Base-by-base conservation (phyloP, 1,139 yeast species). In the Candida sojae region DNA sequence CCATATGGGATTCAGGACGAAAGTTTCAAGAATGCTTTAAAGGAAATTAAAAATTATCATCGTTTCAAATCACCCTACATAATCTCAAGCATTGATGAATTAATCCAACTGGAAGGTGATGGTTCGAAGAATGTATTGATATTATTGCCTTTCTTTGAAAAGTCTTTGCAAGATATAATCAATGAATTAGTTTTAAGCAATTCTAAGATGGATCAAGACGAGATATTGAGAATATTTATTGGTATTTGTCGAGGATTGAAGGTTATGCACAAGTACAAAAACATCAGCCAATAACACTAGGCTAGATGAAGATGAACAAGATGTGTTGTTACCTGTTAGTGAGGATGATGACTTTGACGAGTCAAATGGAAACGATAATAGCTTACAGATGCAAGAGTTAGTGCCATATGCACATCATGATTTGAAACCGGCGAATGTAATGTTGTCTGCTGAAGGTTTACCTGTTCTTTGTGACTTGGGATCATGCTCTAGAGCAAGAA, bases 381-480 rank as follows among this genome's bases (percentile, higher is more conserved):
- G 21, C 37, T 49, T 2, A 75, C 85, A 2, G 88, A 60, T 86
- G 51, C 77, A 76, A 42, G 87, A 83, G 49, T 67, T 81, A 38
- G 73, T 79, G 2, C 88, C 96, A 1, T 90, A 79, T 64, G 96
- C 96, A 0, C 97, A 91, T 63, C 72, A 91, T 51, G 97, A 91
- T 62, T 68, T 92, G 48, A 91, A 90, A 58, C 97, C 97, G 0
- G 96, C 93, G 1, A 91, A 90, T 61, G 82, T 91, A 23, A 86
- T 91, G 93, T 68, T 91, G 8, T 79, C 88, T 1, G 80, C 83
- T 26, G 85, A 83, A 50, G 90, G 90, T 0, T 64, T 80, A 7
- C 96, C 96, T 0, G 91, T 91, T 2, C 71, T 92, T 46, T 86
- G 89, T 58, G 97, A 92, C 59, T 70, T 92, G 48, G 97, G 97